Evolutionary conservation across 2,329 filamentous ascomycete species (phyloP).

Genomic region (Ramularia endophylla): DNA sequence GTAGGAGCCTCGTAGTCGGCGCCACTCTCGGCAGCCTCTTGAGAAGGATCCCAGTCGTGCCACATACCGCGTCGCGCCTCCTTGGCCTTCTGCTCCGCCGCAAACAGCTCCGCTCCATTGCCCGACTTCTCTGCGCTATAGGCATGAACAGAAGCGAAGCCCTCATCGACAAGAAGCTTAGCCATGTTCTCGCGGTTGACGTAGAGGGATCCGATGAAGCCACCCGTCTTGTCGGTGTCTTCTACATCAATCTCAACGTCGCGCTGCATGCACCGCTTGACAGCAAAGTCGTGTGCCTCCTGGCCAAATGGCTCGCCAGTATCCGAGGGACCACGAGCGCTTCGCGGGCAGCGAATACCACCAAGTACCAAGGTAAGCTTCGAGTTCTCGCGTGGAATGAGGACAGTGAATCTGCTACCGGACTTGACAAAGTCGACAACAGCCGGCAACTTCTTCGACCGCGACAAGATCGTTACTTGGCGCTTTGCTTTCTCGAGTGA

Average conservation of each 20-base stretch:
- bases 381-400: constrained; percentile 86
- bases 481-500: constrained; percentile 93
- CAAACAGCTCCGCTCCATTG: constrained; percentile 78
- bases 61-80: constrained; percentile 81
- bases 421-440: constrained; percentile 97
- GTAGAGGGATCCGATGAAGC: constrained; percentile 92
- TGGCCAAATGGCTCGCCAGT: constrained; percentile 89
- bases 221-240: constrained; percentile 91
- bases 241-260: constrained; percentile 95
- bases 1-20: constrained; percentile 36
- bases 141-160: constrained; percentile 82
- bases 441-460: constrained; percentile 87
- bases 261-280: constrained; percentile 81
- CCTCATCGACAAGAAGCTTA: constrained; percentile 88
- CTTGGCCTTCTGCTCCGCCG: constrained; percentile 84
- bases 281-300: constrained; percentile 88
- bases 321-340: constrained; percentile 73
- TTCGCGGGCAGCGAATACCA: constrained; percentile 83
- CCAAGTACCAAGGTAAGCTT: constrained; percentile 94
- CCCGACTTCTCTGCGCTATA: constrained; percentile 96
- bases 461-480: constrained; percentile 77
- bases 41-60: constrained; percentile 88
- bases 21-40: constrained; percentile 59
- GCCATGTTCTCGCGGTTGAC: constrained; percentile 94
- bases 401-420: constrained; percentile 86